Evolutionary conservation across 768 basidiomycete species (phyloP).

Genomic region (Auricularia auricula-judae): DNA sequence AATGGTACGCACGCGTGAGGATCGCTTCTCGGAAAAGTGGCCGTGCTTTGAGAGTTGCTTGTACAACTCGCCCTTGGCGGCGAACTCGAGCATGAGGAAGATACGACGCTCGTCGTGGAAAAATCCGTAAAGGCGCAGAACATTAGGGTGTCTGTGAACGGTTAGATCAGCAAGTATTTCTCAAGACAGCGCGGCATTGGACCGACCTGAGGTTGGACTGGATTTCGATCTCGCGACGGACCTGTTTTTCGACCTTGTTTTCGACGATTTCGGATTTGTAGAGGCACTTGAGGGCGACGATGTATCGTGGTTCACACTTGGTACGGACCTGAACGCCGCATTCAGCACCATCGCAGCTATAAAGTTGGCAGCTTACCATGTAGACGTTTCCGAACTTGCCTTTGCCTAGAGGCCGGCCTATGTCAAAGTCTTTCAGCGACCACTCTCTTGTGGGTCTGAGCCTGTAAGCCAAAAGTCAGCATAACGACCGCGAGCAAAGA

Average conservation of each 20-base stretch:
- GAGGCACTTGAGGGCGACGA: conserved; percentile 52
- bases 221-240: conserved; percentile 95
- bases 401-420: conserved; percentile 94
- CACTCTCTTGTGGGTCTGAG: conserved; percentile 72
- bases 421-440: conserved; percentile 79
- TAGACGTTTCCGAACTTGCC: conserved; percentile 66
- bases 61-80: conserved; percentile 93
- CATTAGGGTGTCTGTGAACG: conserved; percentile 66
- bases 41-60: conserved; percentile 84
- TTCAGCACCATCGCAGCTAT: no score
- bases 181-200: not conserved
- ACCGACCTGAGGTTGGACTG: conserved; percentile 72
- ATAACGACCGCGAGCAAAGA: conserved; percentile 8
- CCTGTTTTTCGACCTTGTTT: conserved; percentile 90
- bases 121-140: conserved; percentile 90
- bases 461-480: conserved; percentile 24
- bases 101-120: conserved; percentile 98
- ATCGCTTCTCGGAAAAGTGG: conserved; percentile 79
- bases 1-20: conserved; percentile 33
- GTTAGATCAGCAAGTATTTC: not conserved
- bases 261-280: conserved; percentile 95
- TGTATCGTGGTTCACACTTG: not conserved
- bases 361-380: not conserved
- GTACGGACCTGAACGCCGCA: not conserved
- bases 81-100: conserved; percentile 97